A percentile compares a stretch with the other conserved stretches of the same genome.
Evolutionary conservation across 202 grass and related monocot species (phyloP).

Genomic region (Zizania palustris): DNA sequence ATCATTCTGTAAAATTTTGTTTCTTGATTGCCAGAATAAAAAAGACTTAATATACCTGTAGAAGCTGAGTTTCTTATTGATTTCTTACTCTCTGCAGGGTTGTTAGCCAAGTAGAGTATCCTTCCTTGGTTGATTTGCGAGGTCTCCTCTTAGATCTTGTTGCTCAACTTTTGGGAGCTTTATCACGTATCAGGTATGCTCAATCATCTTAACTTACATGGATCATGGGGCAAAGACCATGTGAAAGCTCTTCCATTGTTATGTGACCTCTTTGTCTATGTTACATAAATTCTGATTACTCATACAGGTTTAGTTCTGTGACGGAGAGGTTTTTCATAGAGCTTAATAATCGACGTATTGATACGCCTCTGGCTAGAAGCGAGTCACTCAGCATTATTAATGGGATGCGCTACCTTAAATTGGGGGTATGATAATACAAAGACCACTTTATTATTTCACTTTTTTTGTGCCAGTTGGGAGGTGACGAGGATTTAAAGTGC

Average conservation of each 20-base stretch:
- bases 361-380: slow-evolving; percentile 75
- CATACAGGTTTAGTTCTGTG: slow-evolving; percentile 92
- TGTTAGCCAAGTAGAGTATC: slow-evolving; percentile 97
- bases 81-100: slow-evolving; percentile 55
- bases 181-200: slow-evolving; percentile 86
- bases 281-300: slow-evolving; percentile 35
- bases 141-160: slow-evolving; percentile 96
- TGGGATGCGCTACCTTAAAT: slow-evolving; percentile 97
- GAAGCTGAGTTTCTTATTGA: slow-evolving; percentile 17
- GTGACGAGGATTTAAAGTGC: slow-evolving; percentile 26
- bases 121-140: slow-evolving; percentile 92
- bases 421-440: slow-evolving; percentile 69
- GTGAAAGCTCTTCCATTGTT: background rate
- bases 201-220: slow-evolving; percentile 36
- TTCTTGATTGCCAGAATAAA: slow-evolving; percentile 16
- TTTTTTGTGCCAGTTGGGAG: slow-evolving; percentile 31
- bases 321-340: slow-evolving; percentile 97
- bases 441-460: slow-evolving; percentile 31
- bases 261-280: slow-evolving; percentile 32
- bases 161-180: slow-evolving; percentile 90
- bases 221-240: background rate
- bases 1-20: slow-evolving; percentile 14
- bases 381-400: slow-evolving; percentile 97
- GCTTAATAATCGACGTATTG: slow-evolving; percentile 79
- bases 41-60: slow-evolving; percentile 23